Base-by-base conservation (phyloP, 164 flowering plant genomes). In the Kingdonia uniflora region DNA sequence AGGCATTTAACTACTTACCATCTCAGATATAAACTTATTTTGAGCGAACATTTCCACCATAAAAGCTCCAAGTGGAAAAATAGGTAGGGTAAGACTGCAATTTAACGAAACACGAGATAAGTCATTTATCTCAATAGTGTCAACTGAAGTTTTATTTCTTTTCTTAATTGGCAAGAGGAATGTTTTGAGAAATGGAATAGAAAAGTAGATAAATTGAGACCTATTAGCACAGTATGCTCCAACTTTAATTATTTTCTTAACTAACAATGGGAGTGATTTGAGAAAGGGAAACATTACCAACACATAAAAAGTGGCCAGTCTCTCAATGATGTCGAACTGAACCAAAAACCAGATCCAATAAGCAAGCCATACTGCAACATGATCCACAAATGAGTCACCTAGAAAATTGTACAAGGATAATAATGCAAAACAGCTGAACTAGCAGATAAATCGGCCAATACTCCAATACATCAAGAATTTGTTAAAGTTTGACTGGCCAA, bases 301-400 rank as follows among this genome's bases (percentile, higher is more conserved):
- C 99, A 88, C 95, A 92, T 88, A 33, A 92, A 57, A 35, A 88
- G 84, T 12, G 97, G 99, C 99, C 99, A 92, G 62, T 88, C 99
- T 58, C 91, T 75, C 54, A 92, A 66, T 26, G 94, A 81, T 55
- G 20, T 77, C 37, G 99, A 78, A 61, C 92, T 76, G 70, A 88
- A 82, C 99, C 99, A 92, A 75, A 92, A 92, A 17, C 89, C 95
- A 29, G 87, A 24, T 45, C 70, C 68, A 43, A 92, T 92, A 62
- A 92, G 67, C 75, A 75, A 75, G 49, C 99, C 99, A 79, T 92
- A 92, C 99, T 88, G 83, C 81, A 79, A 38, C 6, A 38, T 19
- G 45, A 66, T 61, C 15, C 42, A 64, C 22, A 12, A 17, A 59
- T 22, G 44, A 54, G 60, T 16, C 46, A 52, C 37, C 22, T 3